A percentile compares a stretch with the other conserved stretches of the same genome.
Conservation (phyloP, 345 rosid species). For the Diplotaxis tenuifolia region DNA sequence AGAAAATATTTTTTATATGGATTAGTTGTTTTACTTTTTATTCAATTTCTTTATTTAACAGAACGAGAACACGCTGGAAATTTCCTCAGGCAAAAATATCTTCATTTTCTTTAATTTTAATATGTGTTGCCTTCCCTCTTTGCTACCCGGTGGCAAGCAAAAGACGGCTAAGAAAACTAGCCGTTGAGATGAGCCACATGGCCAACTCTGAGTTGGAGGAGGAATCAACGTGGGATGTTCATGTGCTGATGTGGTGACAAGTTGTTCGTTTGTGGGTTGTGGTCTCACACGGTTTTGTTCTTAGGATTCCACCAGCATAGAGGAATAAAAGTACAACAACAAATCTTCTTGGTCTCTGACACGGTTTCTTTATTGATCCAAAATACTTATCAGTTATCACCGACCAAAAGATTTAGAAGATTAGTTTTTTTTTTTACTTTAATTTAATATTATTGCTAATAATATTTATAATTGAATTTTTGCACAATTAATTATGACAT, state of each 20-base stretch:
- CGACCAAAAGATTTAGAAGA: too few relatives aligned
- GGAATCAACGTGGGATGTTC: not conserved
- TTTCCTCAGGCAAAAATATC: constrained; percentile 9
- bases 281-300: constrained; percentile 26
- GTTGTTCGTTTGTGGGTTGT: constrained; percentile 45
- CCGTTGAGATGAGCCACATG: constrained; percentile 48
- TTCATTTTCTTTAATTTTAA: not conserved
- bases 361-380: too few relatives aligned
- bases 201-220: not conserved
- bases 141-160: constrained; percentile 7
- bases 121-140: not conserved
- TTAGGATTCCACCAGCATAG: not conserved
- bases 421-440: too few relatives aligned
- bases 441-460: too few relatives aligned
- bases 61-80: constrained; percentile 26
- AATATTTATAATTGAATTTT: too few relatives aligned
- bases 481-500: too few relatives aligned
- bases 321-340: too few relatives aligned
- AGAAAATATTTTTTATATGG: not conserved
- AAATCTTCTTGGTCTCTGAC: too few relatives aligned
- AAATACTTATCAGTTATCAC: too few relatives aligned
- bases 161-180: constrained; percentile 33
- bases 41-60: not conserved
- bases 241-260: constrained; percentile 41
- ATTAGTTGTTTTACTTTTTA: not conserved